Evolutionary conservation across 2,329 filamentous ascomycete genomes (phyloP).

Genomic region (Xylariaceae sp.): DNA sequence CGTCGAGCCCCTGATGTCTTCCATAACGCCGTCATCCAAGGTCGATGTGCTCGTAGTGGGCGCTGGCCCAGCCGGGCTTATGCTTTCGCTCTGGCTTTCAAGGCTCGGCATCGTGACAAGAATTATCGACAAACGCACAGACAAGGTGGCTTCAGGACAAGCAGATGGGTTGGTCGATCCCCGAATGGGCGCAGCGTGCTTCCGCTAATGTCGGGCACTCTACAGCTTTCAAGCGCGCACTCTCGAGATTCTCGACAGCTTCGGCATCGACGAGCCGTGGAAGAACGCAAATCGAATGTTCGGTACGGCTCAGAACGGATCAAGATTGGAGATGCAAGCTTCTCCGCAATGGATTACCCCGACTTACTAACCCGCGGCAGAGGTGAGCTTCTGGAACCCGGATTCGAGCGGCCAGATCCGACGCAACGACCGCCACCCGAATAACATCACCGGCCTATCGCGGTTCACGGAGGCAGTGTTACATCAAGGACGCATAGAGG

Average conservation of each 20-base stretch:
- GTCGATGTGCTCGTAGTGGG: constrained; percentile 39
- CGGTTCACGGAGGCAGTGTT: constrained; percentile 57
- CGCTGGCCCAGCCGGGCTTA: constrained; percentile 41
- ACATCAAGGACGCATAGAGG: constrained; percentile 60
- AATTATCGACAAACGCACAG: constrained; percentile 44
- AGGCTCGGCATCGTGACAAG: constrained; percentile 39
- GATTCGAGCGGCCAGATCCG: constrained; percentile 53
- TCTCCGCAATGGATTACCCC: neutral
- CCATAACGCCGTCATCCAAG: neutral
- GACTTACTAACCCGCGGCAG: constrained; percentile 7
- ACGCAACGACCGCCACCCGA: constrained; percentile 39
- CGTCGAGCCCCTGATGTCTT: neutral
- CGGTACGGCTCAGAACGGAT: constrained; percentile 38
- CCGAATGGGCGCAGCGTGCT: neutral
- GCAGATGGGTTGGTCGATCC: constrained; percentile 38
- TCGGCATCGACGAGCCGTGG: constrained; percentile 63
- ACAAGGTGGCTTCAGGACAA: constrained; percentile 41
- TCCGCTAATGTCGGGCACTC: neutral
- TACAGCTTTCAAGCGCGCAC: constrained; percentile 56
- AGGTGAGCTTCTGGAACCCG: constrained; percentile 54
- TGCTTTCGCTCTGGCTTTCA: constrained; percentile 43
- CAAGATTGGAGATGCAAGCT: neutral
- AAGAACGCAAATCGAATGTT: constrained; percentile 65
- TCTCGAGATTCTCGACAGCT: constrained; percentile 69
- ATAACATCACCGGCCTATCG: constrained; percentile 51